Percentiles rank a stretch among this genome's conserved stretches.
These are phyloP conservation scores for Suhomyces sp. DNA, from an alignment of 805 yeast species.

Conservation along the genomic window DNA sequence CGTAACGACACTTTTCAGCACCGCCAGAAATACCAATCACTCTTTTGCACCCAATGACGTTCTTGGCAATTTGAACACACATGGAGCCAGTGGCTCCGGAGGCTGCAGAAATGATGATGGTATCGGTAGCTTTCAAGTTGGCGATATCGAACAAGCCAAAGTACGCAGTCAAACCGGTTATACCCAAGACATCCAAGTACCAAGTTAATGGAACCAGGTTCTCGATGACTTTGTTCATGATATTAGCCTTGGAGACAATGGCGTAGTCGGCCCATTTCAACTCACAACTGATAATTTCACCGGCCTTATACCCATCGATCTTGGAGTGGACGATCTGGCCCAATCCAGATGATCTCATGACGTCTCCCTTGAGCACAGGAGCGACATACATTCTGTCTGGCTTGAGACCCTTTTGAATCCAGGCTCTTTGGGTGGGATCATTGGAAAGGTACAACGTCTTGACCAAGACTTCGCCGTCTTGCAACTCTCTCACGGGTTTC, in stretches of 20 bases:
- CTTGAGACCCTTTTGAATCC: conserved; percentile 31
- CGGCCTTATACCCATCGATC: conserved; percentile 37
- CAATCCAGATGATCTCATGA: conserved; percentile 47
- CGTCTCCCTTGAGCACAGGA: conserved; percentile 44
- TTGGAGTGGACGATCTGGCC: conserved; percentile 51
- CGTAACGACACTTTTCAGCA: conserved; percentile 51
- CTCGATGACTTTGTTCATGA: conserved; percentile 30
- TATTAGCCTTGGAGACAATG: conserved; percentile 27
- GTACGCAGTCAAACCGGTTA: conserved; percentile 63
- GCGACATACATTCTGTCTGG: conserved; percentile 29
- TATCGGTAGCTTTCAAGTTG: conserved; percentile 43
- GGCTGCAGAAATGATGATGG: conserved; percentile 60
- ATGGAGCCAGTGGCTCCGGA: conserved; percentile 73
- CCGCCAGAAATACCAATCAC: conserved; percentile 67
- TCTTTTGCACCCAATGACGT: conserved; percentile 50
- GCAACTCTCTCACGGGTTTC: conserved; percentile 13
- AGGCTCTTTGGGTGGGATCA: conserved; percentile 37
- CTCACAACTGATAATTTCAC: conserved; percentile 42
- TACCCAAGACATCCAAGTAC: conserved; percentile 36
- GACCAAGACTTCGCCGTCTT: conserved; percentile 27
- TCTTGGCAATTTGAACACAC: conserved; percentile 56
- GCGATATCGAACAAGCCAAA: conserved; percentile 52
- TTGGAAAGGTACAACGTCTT: conserved; percentile 31
- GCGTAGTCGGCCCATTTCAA: conserved; percentile 51
- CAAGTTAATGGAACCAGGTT: conserved; percentile 14